phyloP scores from a whole-genome alignment of 345 rosid genomes.

The Cardamine chenopodiifolia region DNA sequence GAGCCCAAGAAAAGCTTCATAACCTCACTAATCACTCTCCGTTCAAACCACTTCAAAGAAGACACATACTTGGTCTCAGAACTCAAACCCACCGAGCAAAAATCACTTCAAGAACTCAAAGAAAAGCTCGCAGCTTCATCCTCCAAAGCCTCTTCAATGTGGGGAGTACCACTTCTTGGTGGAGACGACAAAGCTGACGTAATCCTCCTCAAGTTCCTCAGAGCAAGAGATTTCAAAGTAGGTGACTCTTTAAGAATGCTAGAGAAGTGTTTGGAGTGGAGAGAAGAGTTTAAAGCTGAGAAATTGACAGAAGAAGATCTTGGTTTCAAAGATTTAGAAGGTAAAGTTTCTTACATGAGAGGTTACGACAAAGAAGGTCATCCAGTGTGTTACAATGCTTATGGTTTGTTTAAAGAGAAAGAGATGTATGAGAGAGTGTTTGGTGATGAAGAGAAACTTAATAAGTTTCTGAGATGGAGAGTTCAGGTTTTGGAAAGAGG shows the following conservation, averaged over 20 bases:
- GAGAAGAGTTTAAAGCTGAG: constrained; percentile 79
- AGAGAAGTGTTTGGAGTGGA: constrained; percentile 77
- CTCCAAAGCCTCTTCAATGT: constrained; percentile 54
- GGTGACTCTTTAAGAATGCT: constrained; percentile 67
- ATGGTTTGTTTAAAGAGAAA: constrained; percentile 76
- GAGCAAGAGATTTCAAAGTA: constrained; percentile 87
- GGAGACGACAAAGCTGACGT: constrained; percentile 78
- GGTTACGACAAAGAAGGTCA: constrained; percentile 85
- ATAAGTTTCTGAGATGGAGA: constrained; percentile 84
- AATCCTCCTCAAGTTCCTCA: constrained; percentile 77
- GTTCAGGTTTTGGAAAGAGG: constrained; percentile 94
- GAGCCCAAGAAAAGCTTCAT: constrained; percentile 69
- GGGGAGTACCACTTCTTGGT: constrained; percentile 72
- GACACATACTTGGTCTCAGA: constrained; percentile 77
- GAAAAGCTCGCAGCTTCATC: constrained; percentile 55
- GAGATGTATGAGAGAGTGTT: constrained; percentile 87
- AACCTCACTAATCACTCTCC: constrained; percentile 67
- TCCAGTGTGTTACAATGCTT: constrained; percentile 94
- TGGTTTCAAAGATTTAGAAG: constrained; percentile 88
- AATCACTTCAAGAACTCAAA: constrained; percentile 72
- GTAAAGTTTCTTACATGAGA: constrained; percentile 83
- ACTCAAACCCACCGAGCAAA: constrained; percentile 76
- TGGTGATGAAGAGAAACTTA: constrained; percentile 87
- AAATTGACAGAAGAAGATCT: constrained; percentile 69
- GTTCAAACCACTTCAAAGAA: constrained; percentile 74